Evolutionary conservation across 1,139 yeast genomes (phyloP), one percentile per base, ranked within the genome.

Genomic region (Yamadazyma kanchanaburiensis): DNA sequence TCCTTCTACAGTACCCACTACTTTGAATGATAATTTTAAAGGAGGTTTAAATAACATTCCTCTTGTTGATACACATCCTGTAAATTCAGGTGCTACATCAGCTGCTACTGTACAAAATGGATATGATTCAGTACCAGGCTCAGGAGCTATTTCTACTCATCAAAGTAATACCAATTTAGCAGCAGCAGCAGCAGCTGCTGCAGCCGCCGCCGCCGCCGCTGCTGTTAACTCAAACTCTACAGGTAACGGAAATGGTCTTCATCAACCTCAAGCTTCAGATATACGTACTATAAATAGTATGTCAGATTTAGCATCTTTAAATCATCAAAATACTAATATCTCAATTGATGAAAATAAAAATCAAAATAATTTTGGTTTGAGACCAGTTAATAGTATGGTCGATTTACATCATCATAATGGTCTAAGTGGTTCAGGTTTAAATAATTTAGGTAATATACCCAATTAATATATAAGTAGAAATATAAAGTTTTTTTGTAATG

Each of bases 241-340:
- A 10, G 12, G 22, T 12, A 22, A 19, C 10, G 7, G 17, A 9
- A 12, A 11, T 4, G 8, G 14, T 8, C 17, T 25, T 6, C 30
- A 31, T 20, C 39, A 37, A 22, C 33, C 35, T 1, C 39, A 38
- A 25, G 33, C 38, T 8, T 27, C 43, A 10, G 62, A 58, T 32
- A 46, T 64, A 21, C 42, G 71, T 21, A 43, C 60, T 4, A 57
- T 62, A 22, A 54, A 58, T 41, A 65, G 71, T 38, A 62, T 64
- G 61, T 50, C 70, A 0, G 63, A 65, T 38, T 42, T 65, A 25
- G 50, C 59, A 13, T 54, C 45, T 7, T 22, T 43, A 15, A 41
- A 38, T 25, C 42, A 37, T 7, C 25, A 28, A 22, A 13, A 38
- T 17, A 15, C 29, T 16, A 15, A 18, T 4, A 16, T 10, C 12